Conservation (phyloP, 2,329 filamentous ascomycete species). For the Rutstroemia sp. region DNA sequence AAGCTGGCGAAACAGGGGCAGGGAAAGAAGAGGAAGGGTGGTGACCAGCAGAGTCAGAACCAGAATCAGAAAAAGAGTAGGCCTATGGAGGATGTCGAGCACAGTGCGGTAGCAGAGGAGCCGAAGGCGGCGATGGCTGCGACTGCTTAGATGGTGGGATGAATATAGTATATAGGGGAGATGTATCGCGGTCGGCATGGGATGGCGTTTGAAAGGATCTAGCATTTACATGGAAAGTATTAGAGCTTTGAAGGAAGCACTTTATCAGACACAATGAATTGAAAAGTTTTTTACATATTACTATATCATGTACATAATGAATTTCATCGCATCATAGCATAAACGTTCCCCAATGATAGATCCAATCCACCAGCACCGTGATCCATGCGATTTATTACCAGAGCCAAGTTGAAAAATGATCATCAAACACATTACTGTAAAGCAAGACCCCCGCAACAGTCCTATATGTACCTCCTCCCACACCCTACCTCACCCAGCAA, state of each 20-base stretch:
- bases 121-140: background rate
- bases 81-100: background rate
- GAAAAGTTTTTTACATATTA: background rate
- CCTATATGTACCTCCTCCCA: background rate
- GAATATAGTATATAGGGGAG: background rate
- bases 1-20: background rate
- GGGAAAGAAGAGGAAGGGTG: slow-evolving; percentile 5
- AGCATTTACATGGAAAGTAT: slow-evolving; percentile 5
- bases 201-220: background rate
- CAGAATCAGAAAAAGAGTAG: slow-evolving; percentile 3
- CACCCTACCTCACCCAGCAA: background rate
- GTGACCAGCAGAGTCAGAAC: too few relatives aligned
- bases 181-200: background rate
- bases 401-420: background rate
- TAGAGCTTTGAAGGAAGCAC: background rate
- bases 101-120: background rate
- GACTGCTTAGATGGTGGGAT: background rate
- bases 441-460: background rate
- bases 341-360: background rate
- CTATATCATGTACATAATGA: background rate
- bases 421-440: background rate
- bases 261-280: background rate
- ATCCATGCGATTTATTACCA: background rate
- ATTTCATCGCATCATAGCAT: background rate
- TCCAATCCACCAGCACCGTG: background rate